phyloP scores from a whole-genome alignment of 192 early-diverging fungal genomes.

The Coemansia sp. region DNA sequence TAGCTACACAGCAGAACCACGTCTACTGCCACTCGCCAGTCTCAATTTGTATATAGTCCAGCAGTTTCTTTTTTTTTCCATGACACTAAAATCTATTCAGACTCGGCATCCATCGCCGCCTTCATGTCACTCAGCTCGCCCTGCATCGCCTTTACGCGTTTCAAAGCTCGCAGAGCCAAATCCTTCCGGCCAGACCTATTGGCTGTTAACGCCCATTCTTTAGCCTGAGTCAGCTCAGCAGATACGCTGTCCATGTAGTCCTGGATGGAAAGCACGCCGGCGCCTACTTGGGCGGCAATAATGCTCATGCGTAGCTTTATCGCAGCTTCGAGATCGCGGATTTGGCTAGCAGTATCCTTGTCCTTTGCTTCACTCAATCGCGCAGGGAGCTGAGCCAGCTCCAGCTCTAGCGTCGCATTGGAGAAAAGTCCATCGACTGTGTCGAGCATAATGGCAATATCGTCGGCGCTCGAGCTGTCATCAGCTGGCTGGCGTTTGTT shows the following conservation, averaged over 20 bases:
- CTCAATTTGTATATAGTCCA: conserved; percentile 33
- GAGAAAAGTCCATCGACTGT: conserved; percentile 33
- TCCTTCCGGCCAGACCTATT: conserved; percentile 37
- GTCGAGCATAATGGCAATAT: conserved; percentile 36
- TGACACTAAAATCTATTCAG: conserved; percentile 3
- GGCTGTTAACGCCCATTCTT: conserved; percentile 45
- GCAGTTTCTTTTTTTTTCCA: not conserved
- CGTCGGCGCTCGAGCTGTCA: conserved; percentile 11
- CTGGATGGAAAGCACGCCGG: conserved; percentile 38
- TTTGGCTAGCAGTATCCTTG: conserved; percentile 11
- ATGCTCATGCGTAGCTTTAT: conserved; percentile 53
- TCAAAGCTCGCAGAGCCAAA: conserved; percentile 43
- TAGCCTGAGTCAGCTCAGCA: conserved; percentile 24
- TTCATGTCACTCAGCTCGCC: conserved; percentile 46
- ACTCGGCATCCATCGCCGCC: conserved; percentile 35
- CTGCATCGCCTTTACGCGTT: conserved; percentile 51
- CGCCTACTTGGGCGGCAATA: conserved; percentile 46
- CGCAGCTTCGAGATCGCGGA: conserved; percentile 37
- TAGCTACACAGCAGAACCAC: conserved; percentile 26
- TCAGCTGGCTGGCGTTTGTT: not conserved
- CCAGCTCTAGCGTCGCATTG: conserved; percentile 49
- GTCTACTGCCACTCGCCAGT: conserved; percentile 18
- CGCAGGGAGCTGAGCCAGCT: conserved; percentile 41
- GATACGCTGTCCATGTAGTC: conserved; percentile 41
- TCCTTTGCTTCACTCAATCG: conserved; percentile 15